These are phyloP conservation scores for Viridothelium virens DNA, from an alignment of 495 filamentous ascomycete genomes.

Conservation along the genomic window DNA sequence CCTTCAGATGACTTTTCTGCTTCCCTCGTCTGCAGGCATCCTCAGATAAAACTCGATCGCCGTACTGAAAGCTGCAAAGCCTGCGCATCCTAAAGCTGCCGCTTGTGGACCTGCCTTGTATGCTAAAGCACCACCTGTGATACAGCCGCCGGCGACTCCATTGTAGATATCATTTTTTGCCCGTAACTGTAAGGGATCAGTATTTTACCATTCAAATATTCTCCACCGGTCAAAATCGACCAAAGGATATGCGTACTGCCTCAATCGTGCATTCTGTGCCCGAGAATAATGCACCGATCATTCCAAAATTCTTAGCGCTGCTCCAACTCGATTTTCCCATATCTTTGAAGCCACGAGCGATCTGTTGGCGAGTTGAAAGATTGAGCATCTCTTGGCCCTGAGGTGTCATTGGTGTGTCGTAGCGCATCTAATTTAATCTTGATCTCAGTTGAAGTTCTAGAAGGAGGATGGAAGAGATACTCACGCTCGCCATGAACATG, in stretches of 20 bases:
- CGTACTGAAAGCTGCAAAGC: conserved; percentile 90
- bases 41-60: conserved; percentile 86
- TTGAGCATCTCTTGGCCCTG: conserved; percentile 45
- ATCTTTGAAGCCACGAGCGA: conserved; percentile 79
- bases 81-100: conserved; percentile 78
- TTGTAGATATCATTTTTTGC: conserved; percentile 93
- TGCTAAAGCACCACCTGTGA: conserved; percentile 83
- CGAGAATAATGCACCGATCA: conserved; percentile 79
- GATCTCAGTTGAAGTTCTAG: conserved; percentile 4
- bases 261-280: conserved; percentile 96
- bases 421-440: conserved; percentile 60
- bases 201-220: neutral
- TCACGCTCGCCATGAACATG: conserved; percentile 86
- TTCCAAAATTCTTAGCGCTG: conserved; percentile 89
- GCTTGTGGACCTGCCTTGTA: conserved; percentile 84
- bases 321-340: conserved; percentile 80
- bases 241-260: conserved; percentile 41
- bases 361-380: conserved; percentile 74
- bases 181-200: conserved; percentile 40
- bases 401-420: conserved; percentile 70
- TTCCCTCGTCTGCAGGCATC: conserved; percentile 30
- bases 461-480: conserved; percentile 27
- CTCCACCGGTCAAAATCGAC: neutral
- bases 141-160: conserved; percentile 77
- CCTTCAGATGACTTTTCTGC: conserved; percentile 22